Evolutionary conservation across 1,139 yeast species (phyloP).

Genomic region (Suhomyces bolitotheri): DNA sequence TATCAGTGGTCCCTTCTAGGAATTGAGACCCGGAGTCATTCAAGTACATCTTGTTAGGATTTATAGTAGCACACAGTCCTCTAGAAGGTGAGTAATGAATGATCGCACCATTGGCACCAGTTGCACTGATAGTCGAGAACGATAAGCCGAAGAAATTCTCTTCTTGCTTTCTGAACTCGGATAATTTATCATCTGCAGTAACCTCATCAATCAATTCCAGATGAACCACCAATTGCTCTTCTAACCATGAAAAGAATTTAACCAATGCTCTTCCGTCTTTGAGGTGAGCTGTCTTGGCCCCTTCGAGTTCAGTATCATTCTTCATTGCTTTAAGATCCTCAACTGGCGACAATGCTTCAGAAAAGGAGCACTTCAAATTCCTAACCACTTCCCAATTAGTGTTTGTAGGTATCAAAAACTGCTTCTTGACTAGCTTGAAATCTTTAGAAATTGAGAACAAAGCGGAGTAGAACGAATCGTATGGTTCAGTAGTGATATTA

Average conservation of each 20-base stretch:
- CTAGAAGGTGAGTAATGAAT: slow-evolving; percentile 83
- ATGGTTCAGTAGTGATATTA: slow-evolving; percentile 51
- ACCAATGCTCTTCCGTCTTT: slow-evolving; percentile 86
- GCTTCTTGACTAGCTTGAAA: slow-evolving; percentile 38
- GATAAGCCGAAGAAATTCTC: slow-evolving; percentile 77
- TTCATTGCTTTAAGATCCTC: slow-evolving; percentile 78
- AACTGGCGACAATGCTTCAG: slow-evolving; percentile 57
- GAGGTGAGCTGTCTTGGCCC: slow-evolving; percentile 76
- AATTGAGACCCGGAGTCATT: slow-evolving; percentile 95
- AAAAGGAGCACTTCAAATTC: slow-evolving; percentile 42
- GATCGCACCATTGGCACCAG: slow-evolving; percentile 91
- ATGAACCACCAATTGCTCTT: slow-evolving; percentile 55
- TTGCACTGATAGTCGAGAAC: slow-evolving; percentile 88
- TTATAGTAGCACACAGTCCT: slow-evolving; percentile 63
- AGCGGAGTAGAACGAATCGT: slow-evolving; percentile 56
- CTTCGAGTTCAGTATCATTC: slow-evolving; percentile 68
- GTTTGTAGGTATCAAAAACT: slow-evolving; percentile 61
- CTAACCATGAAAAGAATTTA: slow-evolving; percentile 86
- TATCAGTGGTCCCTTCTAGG: slow-evolving; percentile 93
- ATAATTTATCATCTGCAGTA: slow-evolving; percentile 70
- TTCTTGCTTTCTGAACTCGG: slow-evolving; percentile 62
- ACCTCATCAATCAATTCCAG: slow-evolving; percentile 71
- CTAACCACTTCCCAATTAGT: slow-evolving; percentile 83
- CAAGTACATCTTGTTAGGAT: slow-evolving; percentile 75
- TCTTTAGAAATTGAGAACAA: slow-evolving; percentile 45